These are phyloP conservation scores for Linum trigynum DNA, from an alignment of 345 rosid genomes.

Conservation along the genomic window DNA sequence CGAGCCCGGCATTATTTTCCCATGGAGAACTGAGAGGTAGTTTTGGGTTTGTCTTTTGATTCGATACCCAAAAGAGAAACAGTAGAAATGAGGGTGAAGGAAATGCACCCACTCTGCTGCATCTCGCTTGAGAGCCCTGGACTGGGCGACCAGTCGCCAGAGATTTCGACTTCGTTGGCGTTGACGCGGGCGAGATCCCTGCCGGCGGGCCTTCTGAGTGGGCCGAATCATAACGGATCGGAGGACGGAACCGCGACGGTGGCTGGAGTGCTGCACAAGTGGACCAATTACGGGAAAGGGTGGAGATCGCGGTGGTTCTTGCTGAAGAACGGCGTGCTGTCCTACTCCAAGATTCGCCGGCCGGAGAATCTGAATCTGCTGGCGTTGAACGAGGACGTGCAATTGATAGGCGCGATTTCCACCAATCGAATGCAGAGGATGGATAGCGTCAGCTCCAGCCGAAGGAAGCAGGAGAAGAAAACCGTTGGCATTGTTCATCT, in stretches of 20 bases:
- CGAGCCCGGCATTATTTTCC: too few species aligned
- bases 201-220: slow-evolving; percentile 39
- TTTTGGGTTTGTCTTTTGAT: not conserved
- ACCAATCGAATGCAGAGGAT: slow-evolving; percentile 42
- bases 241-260: slow-evolving; percentile 41
- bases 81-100: slow-evolving; percentile 73
- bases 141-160: slow-evolving; percentile 55
- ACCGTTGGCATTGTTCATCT: slow-evolving; percentile 75
- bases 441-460: slow-evolving; percentile 45
- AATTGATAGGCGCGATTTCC: slow-evolving; percentile 69
- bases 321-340: slow-evolving; percentile 65
- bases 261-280: slow-evolving; percentile 80
- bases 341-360: slow-evolving; percentile 72
- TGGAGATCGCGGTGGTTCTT: slow-evolving; percentile 98
- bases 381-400: slow-evolving; percentile 45
- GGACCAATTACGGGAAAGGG: slow-evolving; percentile 97
- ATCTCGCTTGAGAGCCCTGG: slow-evolving; percentile 69
- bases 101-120: slow-evolving; percentile 92
- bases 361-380: slow-evolving; percentile 48
- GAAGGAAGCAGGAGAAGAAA: slow-evolving; percentile 53
- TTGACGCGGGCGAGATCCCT: slow-evolving; percentile 53
- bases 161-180: slow-evolving; percentile 14
- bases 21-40: too few species aligned
- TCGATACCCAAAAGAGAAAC: too few species aligned
- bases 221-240: slow-evolving; percentile 37